A percentile compares a stretch with the other conserved stretches of the same genome.
Conservation (phyloP, 2,329 filamentous ascomycete genomes). For the Aspergillus sp. region DNA sequence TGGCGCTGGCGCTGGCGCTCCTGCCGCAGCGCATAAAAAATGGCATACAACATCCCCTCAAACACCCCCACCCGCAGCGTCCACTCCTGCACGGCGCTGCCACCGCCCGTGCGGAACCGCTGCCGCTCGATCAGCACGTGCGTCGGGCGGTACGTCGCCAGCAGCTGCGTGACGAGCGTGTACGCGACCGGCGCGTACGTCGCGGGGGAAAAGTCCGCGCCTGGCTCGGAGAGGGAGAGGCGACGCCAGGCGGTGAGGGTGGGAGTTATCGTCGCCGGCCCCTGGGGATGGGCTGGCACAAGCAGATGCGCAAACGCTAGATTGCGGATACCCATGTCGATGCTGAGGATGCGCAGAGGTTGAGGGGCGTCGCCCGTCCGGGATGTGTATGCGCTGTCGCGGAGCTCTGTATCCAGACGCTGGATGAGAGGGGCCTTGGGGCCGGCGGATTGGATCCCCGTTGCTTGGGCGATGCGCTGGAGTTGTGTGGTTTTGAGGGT, state of each 20-base stretch:
- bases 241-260: constrained; percentile 44
- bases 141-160: constrained; percentile 56
- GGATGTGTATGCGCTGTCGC: constrained; percentile 7
- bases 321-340: constrained; percentile 84
- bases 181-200: constrained; percentile 58
- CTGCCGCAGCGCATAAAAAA: constrained; percentile 57
- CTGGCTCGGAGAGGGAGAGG: constrained; percentile 31
- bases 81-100: constrained; percentile 72
- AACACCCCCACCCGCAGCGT: constrained; percentile 78
- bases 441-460: constrained; percentile 59
- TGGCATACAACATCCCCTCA: constrained; percentile 76
- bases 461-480: constrained; percentile 59
- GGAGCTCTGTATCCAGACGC: constrained; percentile 44
- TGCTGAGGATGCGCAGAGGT: constrained; percentile 62
- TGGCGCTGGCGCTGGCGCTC: constrained; percentile 5
- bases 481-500: constrained; percentile 54
- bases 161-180: constrained; percentile 50
- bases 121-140: constrained; percentile 70
- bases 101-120: constrained; percentile 63
- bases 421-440: constrained; percentile 56
- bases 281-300: constrained; percentile 20
- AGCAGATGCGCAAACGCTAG: constrained; percentile 69
- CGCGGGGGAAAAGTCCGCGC: constrained; percentile 49
- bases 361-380: not conserved
- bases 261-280: constrained; percentile 3